These are phyloP conservation scores for Xylariaceae sp. DNA, from an alignment of 2,329 filamentous ascomycete species.

Conservation along the genomic window DNA sequence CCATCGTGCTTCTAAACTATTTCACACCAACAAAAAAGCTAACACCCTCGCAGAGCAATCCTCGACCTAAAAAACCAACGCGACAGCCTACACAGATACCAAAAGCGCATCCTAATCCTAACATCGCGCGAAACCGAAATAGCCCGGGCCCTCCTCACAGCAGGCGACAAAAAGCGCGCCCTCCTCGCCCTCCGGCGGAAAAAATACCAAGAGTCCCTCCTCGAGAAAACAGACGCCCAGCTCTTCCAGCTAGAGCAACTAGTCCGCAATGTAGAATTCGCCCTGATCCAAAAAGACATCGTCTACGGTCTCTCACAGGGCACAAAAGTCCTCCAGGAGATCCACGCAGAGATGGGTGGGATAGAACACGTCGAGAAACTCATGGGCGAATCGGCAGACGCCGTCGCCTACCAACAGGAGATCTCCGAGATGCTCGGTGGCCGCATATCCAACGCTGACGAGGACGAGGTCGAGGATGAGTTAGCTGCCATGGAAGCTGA, in stretches of 20 bases:
- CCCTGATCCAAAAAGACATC: slow-evolving; percentile 94
- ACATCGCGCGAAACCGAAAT: slow-evolving; percentile 85
- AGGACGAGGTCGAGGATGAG: slow-evolving; percentile 97
- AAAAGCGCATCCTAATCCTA: slow-evolving; percentile 80
- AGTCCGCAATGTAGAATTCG: slow-evolving; percentile 88
- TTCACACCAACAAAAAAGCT: slow-evolving; percentile 4
- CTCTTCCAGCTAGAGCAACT: slow-evolving; percentile 90
- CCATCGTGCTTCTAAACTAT: slow-evolving; percentile 12
- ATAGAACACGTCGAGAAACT: slow-evolving; percentile 91
- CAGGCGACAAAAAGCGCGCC: slow-evolving; percentile 75
- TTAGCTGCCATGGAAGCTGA: slow-evolving; percentile 75
- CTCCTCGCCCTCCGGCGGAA: slow-evolving; percentile 86
- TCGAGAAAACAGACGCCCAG: slow-evolving; percentile 86
- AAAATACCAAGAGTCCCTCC: slow-evolving; percentile 91
- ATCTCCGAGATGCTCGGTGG: slow-evolving; percentile 87
- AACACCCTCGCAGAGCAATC: slow-evolving; percentile 64
- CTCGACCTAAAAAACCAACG: slow-evolving; percentile 97
- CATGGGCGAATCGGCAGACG: slow-evolving; percentile 88
- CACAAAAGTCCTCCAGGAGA: slow-evolving; percentile 82
- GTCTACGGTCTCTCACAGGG: slow-evolving; percentile 90
- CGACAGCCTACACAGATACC: slow-evolving; percentile 95
- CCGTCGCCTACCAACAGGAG: slow-evolving; percentile 90
- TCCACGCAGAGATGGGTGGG: slow-evolving; percentile 93
- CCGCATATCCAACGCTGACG: slow-evolving; percentile 87
- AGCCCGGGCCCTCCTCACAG: slow-evolving; percentile 75